Percentiles rank a stretch among this genome's conserved stretches.
phyloP scores from a whole-genome alignment of 768 basidiomycete genomes.

The Tricholoma hemisulphureum region DNA sequence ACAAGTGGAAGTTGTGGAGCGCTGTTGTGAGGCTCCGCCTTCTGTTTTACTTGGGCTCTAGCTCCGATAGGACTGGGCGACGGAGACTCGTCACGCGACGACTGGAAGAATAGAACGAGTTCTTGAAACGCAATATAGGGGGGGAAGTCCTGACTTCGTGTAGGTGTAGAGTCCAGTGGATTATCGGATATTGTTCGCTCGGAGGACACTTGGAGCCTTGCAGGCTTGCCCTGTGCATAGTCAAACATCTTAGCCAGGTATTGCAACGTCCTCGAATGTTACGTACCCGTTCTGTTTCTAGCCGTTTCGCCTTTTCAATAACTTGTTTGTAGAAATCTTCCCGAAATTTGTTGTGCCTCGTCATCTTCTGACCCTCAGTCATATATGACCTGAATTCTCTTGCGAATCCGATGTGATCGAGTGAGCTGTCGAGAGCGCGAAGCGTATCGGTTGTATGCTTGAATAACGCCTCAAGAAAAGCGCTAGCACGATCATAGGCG shows the following conservation, averaged over 20 bases:
- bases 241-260: not conserved
- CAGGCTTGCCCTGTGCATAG: not conserved
- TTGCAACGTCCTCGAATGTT: not conserved
- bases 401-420: not conserved
- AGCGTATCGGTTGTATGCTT: not conserved
- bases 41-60: not conserved
- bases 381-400: not conserved
- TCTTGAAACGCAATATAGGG: not conserved
- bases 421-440: not conserved
- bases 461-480: not conserved
- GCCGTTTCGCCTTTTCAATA: not conserved
- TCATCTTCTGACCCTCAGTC: conserved; percentile 1
- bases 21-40: not conserved
- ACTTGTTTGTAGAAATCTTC: not conserved
- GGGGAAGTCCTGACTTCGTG: too few species aligned
- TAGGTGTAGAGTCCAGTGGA: too few species aligned
- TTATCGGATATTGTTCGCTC: too few species aligned
- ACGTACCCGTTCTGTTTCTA: not conserved
- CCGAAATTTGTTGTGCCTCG: not conserved
- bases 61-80: not conserved
- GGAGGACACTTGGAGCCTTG: too few species aligned
- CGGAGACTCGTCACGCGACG: not conserved
- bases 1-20: too few species aligned
- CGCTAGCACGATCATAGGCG: not conserved
- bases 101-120: too few species aligned